These are phyloP conservation scores for Oryza meridionalis DNA, from an alignment of 176 grass and related monocot genomes.

Conservation along the genomic window DNA sequence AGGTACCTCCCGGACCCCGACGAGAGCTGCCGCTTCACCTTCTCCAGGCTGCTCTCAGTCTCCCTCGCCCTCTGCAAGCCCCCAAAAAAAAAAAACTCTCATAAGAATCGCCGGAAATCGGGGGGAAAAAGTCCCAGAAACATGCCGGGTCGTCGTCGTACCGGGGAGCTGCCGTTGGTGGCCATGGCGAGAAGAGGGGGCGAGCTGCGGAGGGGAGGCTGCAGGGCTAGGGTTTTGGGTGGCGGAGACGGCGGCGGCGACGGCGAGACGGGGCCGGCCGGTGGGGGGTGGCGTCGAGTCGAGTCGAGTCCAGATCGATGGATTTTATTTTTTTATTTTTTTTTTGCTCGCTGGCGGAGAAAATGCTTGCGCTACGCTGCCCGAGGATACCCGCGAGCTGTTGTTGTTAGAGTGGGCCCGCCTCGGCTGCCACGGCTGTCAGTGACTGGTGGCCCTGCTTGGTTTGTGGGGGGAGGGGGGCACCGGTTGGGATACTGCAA, in stretches of 20 bases:
- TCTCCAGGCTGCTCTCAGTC: slow-evolving; percentile 81
- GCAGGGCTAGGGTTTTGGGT: no score
- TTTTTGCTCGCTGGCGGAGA: slow-evolving; percentile 19
- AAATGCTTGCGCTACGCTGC: slow-evolving; percentile 42
- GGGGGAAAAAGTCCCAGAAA: neutral
- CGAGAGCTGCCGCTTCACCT: slow-evolving; percentile 92
- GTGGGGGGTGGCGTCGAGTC: slow-evolving; percentile 19
- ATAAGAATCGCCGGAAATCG: neutral
- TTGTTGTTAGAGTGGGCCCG: slow-evolving; percentile 39
- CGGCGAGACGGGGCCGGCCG: slow-evolving; percentile 33
- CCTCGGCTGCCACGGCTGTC: neutral
- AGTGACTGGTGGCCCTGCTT: neutral
- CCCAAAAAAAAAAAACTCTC: neutral
- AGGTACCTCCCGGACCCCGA: slow-evolving; percentile 84
- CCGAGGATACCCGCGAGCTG: slow-evolving; percentile 27
- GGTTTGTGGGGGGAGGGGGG: slow-evolving; percentile 15
- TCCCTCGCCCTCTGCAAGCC: slow-evolving; percentile 55
- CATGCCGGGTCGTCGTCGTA: slow-evolving; percentile 9
- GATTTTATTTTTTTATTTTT: neutral
- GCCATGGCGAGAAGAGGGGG: slow-evolving; percentile 45
- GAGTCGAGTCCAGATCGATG: slow-evolving; percentile 51
- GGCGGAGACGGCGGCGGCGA: slow-evolving; percentile 1
- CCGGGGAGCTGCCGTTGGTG: slow-evolving; percentile 69
- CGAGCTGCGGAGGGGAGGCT: no score
- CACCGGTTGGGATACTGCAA: neutral